phyloP scores from a whole-genome alignment of 1,139 yeast species.

The Pichia sp. region DNA sequence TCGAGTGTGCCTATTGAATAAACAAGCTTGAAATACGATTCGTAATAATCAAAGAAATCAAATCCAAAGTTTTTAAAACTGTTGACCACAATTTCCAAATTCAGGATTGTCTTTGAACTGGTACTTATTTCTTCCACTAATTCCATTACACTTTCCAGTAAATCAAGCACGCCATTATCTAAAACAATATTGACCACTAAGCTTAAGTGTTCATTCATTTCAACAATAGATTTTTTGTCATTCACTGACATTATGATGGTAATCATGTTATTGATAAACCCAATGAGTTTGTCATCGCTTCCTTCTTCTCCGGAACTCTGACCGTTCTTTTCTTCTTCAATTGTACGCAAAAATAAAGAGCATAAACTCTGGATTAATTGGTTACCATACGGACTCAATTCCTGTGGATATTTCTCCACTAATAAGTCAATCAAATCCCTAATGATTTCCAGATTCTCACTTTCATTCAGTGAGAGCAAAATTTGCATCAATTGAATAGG shows the following conservation, averaged over 20 bases:
- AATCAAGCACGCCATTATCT: constrained; percentile 32
- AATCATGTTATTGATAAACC: constrained; percentile 41
- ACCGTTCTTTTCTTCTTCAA: constrained; percentile 16
- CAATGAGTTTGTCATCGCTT: constrained; percentile 42
- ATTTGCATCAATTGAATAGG: constrained; percentile 35
- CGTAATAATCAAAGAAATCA: constrained; percentile 43
- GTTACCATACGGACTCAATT: constrained; percentile 48
- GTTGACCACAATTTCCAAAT: constrained; percentile 30
- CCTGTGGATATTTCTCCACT: constrained; percentile 43
- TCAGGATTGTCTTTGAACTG: constrained; percentile 30
- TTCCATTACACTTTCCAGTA: constrained; percentile 41
- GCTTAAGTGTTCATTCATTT: constrained; percentile 33
- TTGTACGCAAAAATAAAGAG: constrained; percentile 34
- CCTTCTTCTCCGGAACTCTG: constrained; percentile 17
- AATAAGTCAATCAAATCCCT: constrained; percentile 50
- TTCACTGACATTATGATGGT: constrained; percentile 47
- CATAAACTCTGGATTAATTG: constrained; percentile 41
- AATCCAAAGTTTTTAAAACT: constrained; percentile 47
- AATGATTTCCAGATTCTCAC: constrained; percentile 44
- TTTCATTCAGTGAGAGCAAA: constrained; percentile 41
- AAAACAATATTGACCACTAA: constrained; percentile 38
- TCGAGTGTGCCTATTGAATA: constrained; percentile 32
- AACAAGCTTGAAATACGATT: constrained; percentile 42
- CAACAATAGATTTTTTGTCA: constrained; percentile 2
- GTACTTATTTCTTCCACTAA: constrained; percentile 40